A percentile compares a stretch with the other conserved stretches of the same genome.
Evolutionary conservation across 1,284 basidiomycete genomes (phyloP).

Genomic region (Coriolopsis trogii): DNA sequence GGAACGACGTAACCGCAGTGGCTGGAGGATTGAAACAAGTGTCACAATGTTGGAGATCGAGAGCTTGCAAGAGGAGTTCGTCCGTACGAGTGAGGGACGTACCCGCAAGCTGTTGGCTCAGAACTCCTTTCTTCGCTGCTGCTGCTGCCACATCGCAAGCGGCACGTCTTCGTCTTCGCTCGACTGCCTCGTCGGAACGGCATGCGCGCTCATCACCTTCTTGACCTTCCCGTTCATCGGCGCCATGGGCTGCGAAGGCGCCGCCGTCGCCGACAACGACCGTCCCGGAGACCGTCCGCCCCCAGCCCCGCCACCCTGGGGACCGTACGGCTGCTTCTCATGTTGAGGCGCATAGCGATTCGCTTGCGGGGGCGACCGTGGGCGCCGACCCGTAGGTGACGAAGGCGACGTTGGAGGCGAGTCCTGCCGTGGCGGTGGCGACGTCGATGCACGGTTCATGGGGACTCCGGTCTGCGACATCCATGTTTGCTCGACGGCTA

Average conservation of each 20-base stretch:
- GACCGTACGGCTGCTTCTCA: constrained; percentile 34
- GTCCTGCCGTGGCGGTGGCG: constrained; percentile 42
- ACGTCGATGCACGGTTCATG: constrained; percentile 31
- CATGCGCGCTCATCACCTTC: constrained; percentile 70
- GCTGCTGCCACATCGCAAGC: constrained; percentile 75
- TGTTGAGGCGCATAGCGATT: constrained; percentile 42
- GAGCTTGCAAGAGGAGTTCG: neutral
- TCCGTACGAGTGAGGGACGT: neutral
- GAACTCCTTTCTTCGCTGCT: constrained; percentile 50
- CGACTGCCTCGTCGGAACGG: constrained; percentile 44
- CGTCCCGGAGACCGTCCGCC: constrained; percentile 48
- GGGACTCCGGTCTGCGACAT: constrained; percentile 18
- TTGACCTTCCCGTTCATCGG: constrained; percentile 57
- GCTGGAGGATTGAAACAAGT: neutral
- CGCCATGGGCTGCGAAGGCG: constrained; percentile 42
- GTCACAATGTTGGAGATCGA: neutral
- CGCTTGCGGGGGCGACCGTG: constrained; percentile 42
- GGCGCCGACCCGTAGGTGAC: constrained; percentile 30
- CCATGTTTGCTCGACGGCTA: constrained; percentile 37
- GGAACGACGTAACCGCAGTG: neutral
- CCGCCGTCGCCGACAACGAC: constrained; percentile 67
- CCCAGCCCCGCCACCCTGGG: constrained; percentile 30
- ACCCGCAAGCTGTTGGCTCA: neutral
- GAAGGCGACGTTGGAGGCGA: constrained; percentile 25
- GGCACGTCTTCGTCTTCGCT: constrained; percentile 78